Evolutionary conservation across 2,329 filamentous ascomycete species (phyloP).

Genomic region (Penicillium sp.): DNA sequence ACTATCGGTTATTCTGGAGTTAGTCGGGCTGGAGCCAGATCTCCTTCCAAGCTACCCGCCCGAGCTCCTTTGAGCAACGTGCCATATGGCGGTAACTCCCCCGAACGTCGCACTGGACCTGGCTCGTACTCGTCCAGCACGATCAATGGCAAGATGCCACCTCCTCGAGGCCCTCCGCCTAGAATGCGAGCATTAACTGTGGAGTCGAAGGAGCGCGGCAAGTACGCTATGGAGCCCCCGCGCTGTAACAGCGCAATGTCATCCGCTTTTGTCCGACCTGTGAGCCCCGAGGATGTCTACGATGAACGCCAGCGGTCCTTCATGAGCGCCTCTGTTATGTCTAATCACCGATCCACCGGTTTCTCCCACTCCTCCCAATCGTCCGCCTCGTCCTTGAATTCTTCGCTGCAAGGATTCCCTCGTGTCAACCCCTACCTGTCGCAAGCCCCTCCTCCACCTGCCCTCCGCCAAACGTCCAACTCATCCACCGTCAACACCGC

Average conservation of each 20-base stretch:
- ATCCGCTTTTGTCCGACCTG: slow-evolving; percentile 56
- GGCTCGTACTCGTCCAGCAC: slow-evolving; percentile 45
- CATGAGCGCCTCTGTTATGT: slow-evolving; percentile 46
- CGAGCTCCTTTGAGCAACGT: slow-evolving; percentile 50
- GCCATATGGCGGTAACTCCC: slow-evolving; percentile 68
- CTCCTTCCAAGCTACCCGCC: slow-evolving; percentile 52
- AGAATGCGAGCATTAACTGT: slow-evolving; percentile 85
- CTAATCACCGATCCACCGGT: slow-evolving; percentile 36
- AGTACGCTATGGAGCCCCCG: slow-evolving; percentile 41
- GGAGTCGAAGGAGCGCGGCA: slow-evolving; percentile 49
- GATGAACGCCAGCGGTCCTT: slow-evolving; percentile 63
- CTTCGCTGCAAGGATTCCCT: slow-evolving; percentile 34
- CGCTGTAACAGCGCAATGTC: slow-evolving; percentile 56
- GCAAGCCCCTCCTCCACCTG: slow-evolving; percentile 40
- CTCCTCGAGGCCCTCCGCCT: slow-evolving; percentile 68
- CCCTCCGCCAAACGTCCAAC: slow-evolving; percentile 68
- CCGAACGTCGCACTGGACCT: slow-evolving; percentile 64
- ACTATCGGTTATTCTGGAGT: slow-evolving; percentile 30
- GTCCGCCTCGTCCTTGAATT: slow-evolving; percentile 41
- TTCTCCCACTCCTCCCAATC: slow-evolving; percentile 47
- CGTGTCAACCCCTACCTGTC: slow-evolving; percentile 39
- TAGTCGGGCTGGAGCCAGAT: slow-evolving; percentile 37
- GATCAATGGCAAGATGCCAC: slow-evolving; percentile 52
- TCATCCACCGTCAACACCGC: slow-evolving; percentile 66
- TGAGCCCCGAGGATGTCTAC: slow-evolving; percentile 80